Conservation (phyloP, 2,329 filamentous ascomycete species). For the Curvularia hawaiiensis region DNA sequence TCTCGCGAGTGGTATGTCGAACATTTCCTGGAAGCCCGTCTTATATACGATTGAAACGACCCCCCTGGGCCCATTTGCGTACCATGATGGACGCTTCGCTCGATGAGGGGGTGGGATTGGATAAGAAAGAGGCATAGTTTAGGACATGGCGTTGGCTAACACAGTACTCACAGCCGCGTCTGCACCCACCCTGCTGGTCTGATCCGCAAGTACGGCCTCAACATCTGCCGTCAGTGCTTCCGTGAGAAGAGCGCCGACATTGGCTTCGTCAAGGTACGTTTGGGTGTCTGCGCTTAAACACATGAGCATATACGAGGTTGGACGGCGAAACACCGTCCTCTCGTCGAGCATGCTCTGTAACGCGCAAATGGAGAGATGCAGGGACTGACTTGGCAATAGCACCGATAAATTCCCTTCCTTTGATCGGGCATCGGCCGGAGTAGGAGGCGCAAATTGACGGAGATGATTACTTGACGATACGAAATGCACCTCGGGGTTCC, state of each 20-base stretch:
- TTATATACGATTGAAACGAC: constrained; percentile 1
- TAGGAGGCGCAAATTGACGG: constrained; percentile 36
- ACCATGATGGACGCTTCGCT: constrained; percentile 24
- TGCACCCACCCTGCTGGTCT: constrained; percentile 98
- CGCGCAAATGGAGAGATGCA: background rate
- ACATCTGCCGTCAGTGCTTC: constrained; percentile 77
- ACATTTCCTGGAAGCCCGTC: constrained; percentile 4
- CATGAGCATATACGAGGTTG: too few relatives aligned
- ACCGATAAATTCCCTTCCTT: constrained; percentile 39
- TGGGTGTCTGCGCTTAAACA: too few relatives aligned
- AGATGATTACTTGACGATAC: constrained; percentile 40
- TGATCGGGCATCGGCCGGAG: constrained; percentile 27
- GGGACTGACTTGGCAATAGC: constrained; percentile 21
- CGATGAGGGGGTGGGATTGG: constrained; percentile 3
- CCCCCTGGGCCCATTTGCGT: constrained; percentile 12
- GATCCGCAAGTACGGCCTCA: constrained; percentile 99
- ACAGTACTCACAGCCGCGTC: constrained; percentile 64
- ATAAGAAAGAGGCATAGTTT: background rate
- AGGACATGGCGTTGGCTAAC: constrained; percentile 32
- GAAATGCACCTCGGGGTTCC: constrained; percentile 21
- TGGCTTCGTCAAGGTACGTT: constrained; percentile 68
- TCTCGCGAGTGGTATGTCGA: constrained; percentile 83
- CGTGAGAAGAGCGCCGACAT: constrained; percentile 71
- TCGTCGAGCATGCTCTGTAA: background rate
- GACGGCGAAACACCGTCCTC: background rate